Evolutionary conservation across 495 filamentous ascomycete species (phyloP).

Genomic region (Aspergillus wentii): DNA sequence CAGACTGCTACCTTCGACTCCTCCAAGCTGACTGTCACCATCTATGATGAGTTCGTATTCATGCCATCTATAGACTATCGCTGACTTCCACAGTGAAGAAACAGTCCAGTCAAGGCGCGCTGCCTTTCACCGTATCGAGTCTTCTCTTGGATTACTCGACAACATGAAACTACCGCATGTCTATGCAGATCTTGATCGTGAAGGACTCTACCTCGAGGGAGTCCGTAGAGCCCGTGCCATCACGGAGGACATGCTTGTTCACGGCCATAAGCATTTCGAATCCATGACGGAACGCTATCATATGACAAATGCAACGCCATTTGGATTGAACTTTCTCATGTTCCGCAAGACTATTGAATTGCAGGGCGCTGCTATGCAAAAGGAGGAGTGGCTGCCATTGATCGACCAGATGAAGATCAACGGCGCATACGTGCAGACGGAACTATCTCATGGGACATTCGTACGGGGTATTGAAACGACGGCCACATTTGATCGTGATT

Average conservation of each 20-base stretch:
- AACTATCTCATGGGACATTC: no score
- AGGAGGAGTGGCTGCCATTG: no score
- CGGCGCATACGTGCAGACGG: no score
- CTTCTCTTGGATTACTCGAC: neutral
- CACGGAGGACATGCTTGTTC: neutral
- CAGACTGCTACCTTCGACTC: neutral
- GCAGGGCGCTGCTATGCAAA: no score
- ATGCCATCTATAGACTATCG: no score
- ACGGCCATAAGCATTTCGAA: neutral
- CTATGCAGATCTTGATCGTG: neutral
- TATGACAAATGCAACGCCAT: no score
- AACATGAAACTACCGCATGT: conserved; percentile 2
- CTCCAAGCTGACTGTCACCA: neutral
- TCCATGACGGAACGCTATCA: conserved; percentile 1
- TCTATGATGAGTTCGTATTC: neutral
- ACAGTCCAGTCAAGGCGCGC: neutral
- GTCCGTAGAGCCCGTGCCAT: neutral
- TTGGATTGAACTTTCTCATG: no score
- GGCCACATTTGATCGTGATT: no score
- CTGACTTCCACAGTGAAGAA: conserved; percentile 1
- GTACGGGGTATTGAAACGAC: no score
- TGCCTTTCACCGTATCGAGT: neutral
- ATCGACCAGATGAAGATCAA: no score
- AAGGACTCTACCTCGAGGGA: neutral
- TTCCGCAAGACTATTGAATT: no score